phyloP scores from a whole-genome alignment of 2,329 filamentous ascomycete species.

The Dryadomyces quercivorus region DNA sequence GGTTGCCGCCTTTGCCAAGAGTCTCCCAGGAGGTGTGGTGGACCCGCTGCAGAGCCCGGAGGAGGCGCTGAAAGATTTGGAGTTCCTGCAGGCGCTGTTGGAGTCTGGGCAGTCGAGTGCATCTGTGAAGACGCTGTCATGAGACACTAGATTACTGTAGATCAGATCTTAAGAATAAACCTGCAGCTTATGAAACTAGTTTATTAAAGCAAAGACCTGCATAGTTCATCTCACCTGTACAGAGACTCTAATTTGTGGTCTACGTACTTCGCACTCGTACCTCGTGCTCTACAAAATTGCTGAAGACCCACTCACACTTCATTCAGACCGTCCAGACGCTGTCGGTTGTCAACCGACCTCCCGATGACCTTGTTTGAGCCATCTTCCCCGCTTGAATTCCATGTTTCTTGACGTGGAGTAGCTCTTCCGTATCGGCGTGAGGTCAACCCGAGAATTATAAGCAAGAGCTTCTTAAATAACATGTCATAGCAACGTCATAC shows the following conservation, averaged over 20 bases:
- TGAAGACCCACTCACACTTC: too few species aligned
- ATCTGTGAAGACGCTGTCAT: background rate
- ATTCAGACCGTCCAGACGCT: too few species aligned
- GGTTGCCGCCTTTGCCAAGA: slow-evolving; percentile 15
- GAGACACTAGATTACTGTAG: background rate
- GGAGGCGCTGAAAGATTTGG: slow-evolving; percentile 18
- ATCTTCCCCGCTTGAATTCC: too few species aligned
- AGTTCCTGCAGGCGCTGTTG: slow-evolving; percentile 16
- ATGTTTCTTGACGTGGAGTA: too few species aligned
- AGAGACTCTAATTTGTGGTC: too few species aligned
- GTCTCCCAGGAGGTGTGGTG: slow-evolving; percentile 11
- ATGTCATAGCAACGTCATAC: background rate
- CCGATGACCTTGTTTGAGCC: too few species aligned
- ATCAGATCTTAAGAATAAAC: background rate
- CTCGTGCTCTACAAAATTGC: too few species aligned
- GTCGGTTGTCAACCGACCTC: too few species aligned
- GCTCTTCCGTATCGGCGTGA: too few species aligned
- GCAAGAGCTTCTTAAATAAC: background rate
- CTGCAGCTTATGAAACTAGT: background rate
- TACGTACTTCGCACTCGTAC: too few species aligned
- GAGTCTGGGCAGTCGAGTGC: slow-evolving; percentile 11
- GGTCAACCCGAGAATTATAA: too few species aligned
- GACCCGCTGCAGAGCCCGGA: slow-evolving; percentile 14
- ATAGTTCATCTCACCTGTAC: too few species aligned
- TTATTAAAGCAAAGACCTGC: background rate